A percentile compares a stretch with the other conserved stretches of the same genome.
phyloP scores from a whole-genome alignment of 345 rosid species.

The Linum tenue region DNA sequence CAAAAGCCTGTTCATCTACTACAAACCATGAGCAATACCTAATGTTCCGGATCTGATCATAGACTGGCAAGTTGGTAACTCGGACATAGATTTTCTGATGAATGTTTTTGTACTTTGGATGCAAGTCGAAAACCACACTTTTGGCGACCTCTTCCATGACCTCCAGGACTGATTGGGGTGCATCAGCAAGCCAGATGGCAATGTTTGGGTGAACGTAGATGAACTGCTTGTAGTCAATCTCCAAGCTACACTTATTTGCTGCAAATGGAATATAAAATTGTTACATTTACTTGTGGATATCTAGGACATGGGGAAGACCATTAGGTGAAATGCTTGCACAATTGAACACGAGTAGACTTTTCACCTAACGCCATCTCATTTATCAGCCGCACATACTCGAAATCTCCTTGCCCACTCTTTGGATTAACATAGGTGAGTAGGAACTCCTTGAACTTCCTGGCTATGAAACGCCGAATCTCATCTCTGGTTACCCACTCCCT shows the following conservation, averaged over 20 bases:
- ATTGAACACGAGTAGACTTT: constrained; percentile 1
- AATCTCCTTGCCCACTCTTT: constrained; percentile 55
- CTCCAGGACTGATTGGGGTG: constrained; percentile 92
- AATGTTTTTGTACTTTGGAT: constrained; percentile 79
- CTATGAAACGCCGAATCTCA: constrained; percentile 89
- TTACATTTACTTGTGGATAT: neutral
- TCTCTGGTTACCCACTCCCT: constrained; percentile 98
- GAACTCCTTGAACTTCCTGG: constrained; percentile 81
- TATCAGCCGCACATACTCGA: constrained; percentile 71
- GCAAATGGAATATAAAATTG: constrained; percentile 22
- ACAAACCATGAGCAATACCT: constrained; percentile 35
- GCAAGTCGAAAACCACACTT: constrained; percentile 73
- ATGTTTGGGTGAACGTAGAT: constrained; percentile 86
- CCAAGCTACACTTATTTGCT: constrained; percentile 91
- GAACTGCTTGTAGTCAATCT: constrained; percentile 85
- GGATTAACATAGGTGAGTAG: constrained; percentile 66
- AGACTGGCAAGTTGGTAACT: constrained; percentile 75
- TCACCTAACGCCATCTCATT: constrained; percentile 91
- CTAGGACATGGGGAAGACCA: neutral
- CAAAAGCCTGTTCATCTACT: neutral
- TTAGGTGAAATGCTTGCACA: neutral
- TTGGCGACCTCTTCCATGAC: constrained; percentile 89
- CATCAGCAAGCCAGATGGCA: constrained; percentile 97
- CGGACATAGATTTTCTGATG: constrained; percentile 84
- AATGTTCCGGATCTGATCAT: constrained; percentile 90